Percentiles rank a stretch among this genome's conserved stretches.
Evolutionary conservation across 495 filamentous ascomycete species (phyloP).

Genomic region (Oidiodendron maius): DNA sequence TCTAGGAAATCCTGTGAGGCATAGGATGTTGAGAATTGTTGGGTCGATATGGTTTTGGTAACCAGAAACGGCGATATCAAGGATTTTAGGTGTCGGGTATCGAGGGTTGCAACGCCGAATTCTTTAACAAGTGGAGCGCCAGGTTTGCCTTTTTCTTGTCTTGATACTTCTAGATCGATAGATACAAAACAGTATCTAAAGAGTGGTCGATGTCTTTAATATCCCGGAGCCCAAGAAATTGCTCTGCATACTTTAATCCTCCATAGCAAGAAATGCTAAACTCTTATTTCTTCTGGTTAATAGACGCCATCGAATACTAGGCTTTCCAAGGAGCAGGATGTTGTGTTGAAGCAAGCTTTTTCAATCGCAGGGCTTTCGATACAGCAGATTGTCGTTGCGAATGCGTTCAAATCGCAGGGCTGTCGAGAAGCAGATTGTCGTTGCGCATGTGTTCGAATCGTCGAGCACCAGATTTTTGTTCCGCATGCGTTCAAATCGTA

Average conservation of each 20-base stretch:
- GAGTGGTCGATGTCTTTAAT: neutral
- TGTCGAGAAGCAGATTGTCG: too few species aligned
- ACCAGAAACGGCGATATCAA: neutral
- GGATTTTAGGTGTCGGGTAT: constrained; percentile 5
- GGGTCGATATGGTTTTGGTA: constrained; percentile 5
- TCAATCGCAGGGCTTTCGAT: too few species aligned
- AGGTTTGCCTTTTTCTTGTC: constrained; percentile 1
- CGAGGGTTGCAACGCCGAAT: constrained; percentile 11
- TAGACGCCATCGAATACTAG: constrained; percentile 3
- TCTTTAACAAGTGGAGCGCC: constrained; percentile 8
- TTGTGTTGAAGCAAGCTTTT: neutral
- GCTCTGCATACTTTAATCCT: constrained; percentile 2
- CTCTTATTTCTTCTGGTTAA: constrained; percentile 3
- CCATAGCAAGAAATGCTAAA: constrained; percentile 1
- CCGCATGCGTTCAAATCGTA: too few species aligned
- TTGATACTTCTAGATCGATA: constrained; percentile 9
- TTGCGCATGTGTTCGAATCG: too few species aligned
- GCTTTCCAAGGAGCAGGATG: neutral
- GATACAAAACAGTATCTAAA: constrained; percentile 3
- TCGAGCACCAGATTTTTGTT: too few species aligned
- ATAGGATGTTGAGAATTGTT: constrained; percentile 9
- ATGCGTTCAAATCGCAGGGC: too few species aligned
- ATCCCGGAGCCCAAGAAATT: constrained; percentile 2
- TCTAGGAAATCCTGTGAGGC: constrained; percentile 9
- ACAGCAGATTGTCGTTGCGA: too few species aligned